Evolutionary conservation across 257 asterid genomes (phyloP).

Genomic region (Solanum paucissectum): DNA sequence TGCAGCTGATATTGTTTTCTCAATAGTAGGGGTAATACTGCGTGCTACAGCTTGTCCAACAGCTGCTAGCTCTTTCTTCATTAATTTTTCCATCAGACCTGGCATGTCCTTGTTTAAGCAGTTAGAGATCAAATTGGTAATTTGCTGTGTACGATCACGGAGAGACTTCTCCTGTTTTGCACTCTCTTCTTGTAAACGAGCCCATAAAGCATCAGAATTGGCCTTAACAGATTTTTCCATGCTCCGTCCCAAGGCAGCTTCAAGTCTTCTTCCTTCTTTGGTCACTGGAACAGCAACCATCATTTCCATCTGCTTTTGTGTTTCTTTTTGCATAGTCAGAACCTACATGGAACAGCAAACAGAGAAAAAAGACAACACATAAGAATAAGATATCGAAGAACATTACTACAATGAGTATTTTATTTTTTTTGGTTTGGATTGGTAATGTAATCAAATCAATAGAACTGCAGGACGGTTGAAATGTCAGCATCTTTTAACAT

Average conservation of each 20-base stretch:
- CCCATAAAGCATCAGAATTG: constrained; percentile 81
- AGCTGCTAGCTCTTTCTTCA: constrained; percentile 67
- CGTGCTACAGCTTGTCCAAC: constrained; percentile 78
- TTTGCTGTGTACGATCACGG: constrained; percentile 58
- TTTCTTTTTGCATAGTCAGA: constrained; percentile 43
- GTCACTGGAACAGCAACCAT: constrained; percentile 54
- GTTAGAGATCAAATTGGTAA: constrained; percentile 43
- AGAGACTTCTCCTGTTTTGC: constrained; percentile 73
- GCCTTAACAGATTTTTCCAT: constrained; percentile 76
- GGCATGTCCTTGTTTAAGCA: constrained; percentile 80
- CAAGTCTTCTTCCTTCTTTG: constrained; percentile 83
- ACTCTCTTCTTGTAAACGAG: constrained; percentile 80
- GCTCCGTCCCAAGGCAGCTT: constrained; percentile 63
- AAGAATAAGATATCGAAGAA: background rate
- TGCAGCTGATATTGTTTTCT: constrained; percentile 62
- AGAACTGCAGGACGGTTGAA: background rate
- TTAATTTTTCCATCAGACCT: constrained; percentile 56
- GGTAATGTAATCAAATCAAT: background rate
- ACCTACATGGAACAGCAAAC: constrained; percentile 26
- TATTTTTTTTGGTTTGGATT: background rate
- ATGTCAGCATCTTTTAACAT: background rate
- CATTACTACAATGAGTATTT: background rate
- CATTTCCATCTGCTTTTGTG: constrained; percentile 65
- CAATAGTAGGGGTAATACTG: constrained; percentile 52
- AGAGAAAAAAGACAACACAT: background rate